These are phyloP conservation scores for Hymenoscyphus occultus DNA, from an alignment of 2,329 filamentous ascomycete genomes.

Conservation along the genomic window DNA sequence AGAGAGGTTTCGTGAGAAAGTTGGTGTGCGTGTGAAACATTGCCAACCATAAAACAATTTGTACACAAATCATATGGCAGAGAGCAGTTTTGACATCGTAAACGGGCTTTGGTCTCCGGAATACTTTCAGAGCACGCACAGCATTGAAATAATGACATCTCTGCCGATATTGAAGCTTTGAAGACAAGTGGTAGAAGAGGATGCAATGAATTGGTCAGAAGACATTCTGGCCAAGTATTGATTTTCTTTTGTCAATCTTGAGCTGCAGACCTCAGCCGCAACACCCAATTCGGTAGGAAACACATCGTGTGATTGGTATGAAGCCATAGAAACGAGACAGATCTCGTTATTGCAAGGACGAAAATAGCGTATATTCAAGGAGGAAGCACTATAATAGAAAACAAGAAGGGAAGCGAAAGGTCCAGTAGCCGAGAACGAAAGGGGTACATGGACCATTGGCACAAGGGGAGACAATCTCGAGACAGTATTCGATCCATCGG, in stretches of 20 bases:
- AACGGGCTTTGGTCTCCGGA: slow-evolving; percentile 1
- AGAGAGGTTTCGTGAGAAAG: slow-evolving; percentile 10
- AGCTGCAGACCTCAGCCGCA: not conserved
- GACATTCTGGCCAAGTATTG: not conserved
- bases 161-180: not conserved
- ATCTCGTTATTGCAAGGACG: too few species aligned
- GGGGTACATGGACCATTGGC: too few species aligned
- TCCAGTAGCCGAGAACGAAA: too few species aligned
- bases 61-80: slow-evolving; percentile 1
- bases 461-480: too few species aligned
- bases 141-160: not conserved
- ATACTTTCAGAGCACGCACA: slow-evolving; percentile 4
- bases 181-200: not conserved
- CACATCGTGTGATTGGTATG: not conserved
- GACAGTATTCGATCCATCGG: too few species aligned
- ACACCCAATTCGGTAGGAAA: not conserved
- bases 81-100: slow-evolving; percentile 5
- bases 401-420: too few species aligned
- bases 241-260: not conserved
- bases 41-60: slow-evolving; percentile 7
- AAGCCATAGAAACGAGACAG: not conserved
- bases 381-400: too few species aligned
- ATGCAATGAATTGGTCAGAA: not conserved
- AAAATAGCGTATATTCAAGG: too few species aligned
- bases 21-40: not conserved